Evolutionary conservation across 768 basidiomycete species (phyloP).

Genomic region (Panaeolus cyanescens): DNA sequence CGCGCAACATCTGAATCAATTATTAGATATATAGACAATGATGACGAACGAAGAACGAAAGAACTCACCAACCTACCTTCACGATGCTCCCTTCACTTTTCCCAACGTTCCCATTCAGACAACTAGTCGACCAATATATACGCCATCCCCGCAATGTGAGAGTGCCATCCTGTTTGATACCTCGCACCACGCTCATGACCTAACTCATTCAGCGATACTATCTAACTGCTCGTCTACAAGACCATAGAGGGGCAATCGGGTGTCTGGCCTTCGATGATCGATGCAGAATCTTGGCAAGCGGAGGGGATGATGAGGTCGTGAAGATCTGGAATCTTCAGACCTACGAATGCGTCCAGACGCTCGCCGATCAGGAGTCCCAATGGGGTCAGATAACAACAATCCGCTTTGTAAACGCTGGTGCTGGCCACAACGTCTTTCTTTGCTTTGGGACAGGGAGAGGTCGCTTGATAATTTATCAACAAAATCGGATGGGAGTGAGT

Average conservation of each 20-base stretch:
- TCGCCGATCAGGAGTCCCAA: not conserved
- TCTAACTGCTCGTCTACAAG: not conserved
- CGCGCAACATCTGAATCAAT: no score
- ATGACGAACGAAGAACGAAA: not conserved
- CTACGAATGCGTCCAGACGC: not conserved
- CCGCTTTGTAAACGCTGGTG: no score
- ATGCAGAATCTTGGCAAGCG: not conserved
- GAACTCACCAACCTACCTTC: not conserved
- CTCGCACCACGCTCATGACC: not conserved
- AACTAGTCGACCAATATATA: not conserved
- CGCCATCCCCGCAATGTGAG: not conserved
- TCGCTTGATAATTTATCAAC: no score
- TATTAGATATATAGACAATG: not conserved
- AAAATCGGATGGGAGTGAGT: not conserved
- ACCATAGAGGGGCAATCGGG: not conserved
- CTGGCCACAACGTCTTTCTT: no score
- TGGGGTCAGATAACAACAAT: no score
- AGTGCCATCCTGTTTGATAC: no score
- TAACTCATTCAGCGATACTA: not conserved
- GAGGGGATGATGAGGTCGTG: constrained; percentile 4
- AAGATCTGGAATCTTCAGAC: constrained; percentile 2
- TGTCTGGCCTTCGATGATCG: not conserved
- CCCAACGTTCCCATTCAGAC: not conserved
- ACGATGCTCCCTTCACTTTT: not conserved
- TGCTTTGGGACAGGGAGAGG: no score